phyloP scores from a whole-genome alignment of 139 green algal species.

The Yamagishiella unicocca region DNA sequence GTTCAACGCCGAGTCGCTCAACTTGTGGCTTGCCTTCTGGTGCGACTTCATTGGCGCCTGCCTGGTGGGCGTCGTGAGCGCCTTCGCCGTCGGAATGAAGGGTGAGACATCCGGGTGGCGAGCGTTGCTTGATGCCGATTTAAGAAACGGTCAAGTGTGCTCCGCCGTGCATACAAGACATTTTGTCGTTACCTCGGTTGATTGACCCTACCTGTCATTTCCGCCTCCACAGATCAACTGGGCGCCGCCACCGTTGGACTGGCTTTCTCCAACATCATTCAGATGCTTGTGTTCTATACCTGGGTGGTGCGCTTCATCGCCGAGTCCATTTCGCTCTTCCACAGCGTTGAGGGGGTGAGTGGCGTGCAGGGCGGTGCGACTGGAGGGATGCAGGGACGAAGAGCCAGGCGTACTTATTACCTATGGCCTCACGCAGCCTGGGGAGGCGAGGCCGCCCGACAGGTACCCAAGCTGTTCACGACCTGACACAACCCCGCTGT shows the following conservation, averaged over 20 bases:
- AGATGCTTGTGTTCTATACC: conserved; percentile 71
- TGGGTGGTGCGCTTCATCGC: conserved; percentile 66
- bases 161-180: neutral
- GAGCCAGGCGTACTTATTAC: too few relatives aligned
- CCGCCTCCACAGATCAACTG: conserved; percentile 42
- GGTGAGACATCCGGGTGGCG: neutral
- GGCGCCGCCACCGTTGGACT: conserved; percentile 69
- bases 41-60: conserved; percentile 76
- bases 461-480: too few relatives aligned
- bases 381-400: too few relatives aligned
- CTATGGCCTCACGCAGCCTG: too few relatives aligned
- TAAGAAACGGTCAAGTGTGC: neutral
- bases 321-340: conserved; percentile 62
- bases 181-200: neutral
- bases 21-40: conserved; percentile 78
- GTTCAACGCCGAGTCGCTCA: conserved; percentile 71
- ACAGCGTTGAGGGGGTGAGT: conserved; percentile 59
- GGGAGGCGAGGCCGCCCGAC: too few relatives aligned
- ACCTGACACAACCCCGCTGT: neutral
- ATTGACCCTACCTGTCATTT: neutral
- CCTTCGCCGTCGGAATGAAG: conserved; percentile 65
- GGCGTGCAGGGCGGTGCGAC: neutral
- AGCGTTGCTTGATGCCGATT: neutral
- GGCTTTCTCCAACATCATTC: conserved; percentile 77
- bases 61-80: conserved; percentile 69